These are phyloP conservation scores for Barnettozyma sucrosica DNA, from an alignment of 805 yeast species.

Conservation along the genomic window DNA sequence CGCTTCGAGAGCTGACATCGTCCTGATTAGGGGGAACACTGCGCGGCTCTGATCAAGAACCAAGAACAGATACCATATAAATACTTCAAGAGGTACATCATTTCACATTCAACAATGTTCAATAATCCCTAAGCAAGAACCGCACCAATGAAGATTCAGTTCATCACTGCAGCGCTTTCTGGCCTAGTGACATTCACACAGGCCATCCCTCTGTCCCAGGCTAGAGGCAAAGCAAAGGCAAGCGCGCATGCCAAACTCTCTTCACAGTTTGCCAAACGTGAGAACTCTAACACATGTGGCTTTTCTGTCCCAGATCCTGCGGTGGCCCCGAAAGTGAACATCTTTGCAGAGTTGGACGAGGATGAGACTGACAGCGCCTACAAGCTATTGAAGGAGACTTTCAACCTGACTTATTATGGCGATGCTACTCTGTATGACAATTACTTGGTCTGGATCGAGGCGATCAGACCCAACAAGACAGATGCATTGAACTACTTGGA, in stretches of 20 bases:
- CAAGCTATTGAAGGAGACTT: slow-evolving; percentile 11
- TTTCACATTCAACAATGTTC: too few species aligned
- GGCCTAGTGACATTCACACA: not conserved
- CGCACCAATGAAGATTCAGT: not conserved
- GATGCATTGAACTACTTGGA: slow-evolving; percentile 25
- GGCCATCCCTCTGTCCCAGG: slow-evolving; percentile 3
- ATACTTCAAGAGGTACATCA: not conserved
- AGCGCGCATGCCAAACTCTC: not conserved
- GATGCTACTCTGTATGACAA: slow-evolving; percentile 22
- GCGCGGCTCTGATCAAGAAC: not conserved
- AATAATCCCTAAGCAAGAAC: not conserved
- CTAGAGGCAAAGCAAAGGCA: not conserved
- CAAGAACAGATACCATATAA: not conserved
- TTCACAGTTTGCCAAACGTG: not conserved
- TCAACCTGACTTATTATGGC: slow-evolving; percentile 17
- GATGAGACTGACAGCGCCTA: slow-evolving; percentile 17
- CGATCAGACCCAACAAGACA: slow-evolving; percentile 24
- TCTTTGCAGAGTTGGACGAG: slow-evolving; percentile 21
- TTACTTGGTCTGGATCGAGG: slow-evolving; percentile 23
- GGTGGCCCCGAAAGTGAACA: slow-evolving; percentile 16
- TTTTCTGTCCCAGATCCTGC: slow-evolving; percentile 13
- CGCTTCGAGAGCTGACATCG: too few species aligned
- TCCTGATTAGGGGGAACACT: not conserved
- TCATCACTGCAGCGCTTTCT: not conserved
- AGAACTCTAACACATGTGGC: slow-evolving; percentile 1